phyloP scores from a whole-genome alignment of 495 filamentous ascomycete genomes.

The Neurospora sp. region DNA sequence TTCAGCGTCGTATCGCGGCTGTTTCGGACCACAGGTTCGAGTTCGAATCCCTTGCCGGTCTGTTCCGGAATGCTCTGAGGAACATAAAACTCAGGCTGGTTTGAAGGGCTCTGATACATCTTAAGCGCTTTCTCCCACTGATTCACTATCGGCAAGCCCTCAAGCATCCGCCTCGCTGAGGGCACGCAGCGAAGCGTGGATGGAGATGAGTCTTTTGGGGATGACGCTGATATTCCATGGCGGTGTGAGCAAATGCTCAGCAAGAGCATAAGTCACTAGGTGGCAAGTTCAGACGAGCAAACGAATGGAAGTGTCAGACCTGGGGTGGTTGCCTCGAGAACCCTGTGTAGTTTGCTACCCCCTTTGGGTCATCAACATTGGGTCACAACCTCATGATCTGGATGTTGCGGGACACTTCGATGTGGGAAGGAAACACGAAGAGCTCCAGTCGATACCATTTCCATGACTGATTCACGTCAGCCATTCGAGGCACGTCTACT shows the following conservation, averaged over 20 bases:
- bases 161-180: neutral
- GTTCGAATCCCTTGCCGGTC: neutral
- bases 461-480: neutral
- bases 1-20: neutral
- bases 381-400: neutral
- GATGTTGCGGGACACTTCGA: neutral
- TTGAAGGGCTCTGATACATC: neutral
- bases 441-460: neutral
- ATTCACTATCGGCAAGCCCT: neutral
- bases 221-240: neutral
- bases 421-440: neutral
- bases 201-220: neutral
- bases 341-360: neutral
- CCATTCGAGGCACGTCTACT: neutral
- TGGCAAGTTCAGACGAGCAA: neutral
- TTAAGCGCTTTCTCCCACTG: neutral
- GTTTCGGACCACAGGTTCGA: neutral
- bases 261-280: neutral
- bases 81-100: neutral
- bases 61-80: neutral
- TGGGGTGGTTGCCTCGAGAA: neutral
- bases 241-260: neutral
- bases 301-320: neutral
- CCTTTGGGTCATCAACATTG: neutral
- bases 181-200: neutral